These are phyloP conservation scores for Crucibulum laeve DNA, from an alignment of 768 basidiomycete genomes.

Conservation along the genomic window DNA sequence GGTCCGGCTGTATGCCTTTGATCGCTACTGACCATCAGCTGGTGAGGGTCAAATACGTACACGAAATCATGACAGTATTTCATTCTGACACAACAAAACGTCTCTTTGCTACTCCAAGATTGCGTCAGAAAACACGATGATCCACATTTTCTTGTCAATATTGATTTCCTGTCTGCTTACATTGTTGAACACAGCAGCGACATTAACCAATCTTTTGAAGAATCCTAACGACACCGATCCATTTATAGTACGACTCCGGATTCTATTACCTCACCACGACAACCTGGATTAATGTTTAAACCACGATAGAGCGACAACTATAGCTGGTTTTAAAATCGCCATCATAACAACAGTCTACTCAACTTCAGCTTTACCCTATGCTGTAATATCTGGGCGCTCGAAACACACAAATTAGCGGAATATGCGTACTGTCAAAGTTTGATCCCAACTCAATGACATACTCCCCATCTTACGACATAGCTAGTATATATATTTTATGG, in stretches of 20 bases:
- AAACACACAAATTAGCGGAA: too few relatives aligned
- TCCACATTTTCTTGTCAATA: too few relatives aligned
- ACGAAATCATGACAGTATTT: too few relatives aligned
- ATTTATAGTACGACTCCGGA: conserved; percentile 6
- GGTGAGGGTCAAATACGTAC: neutral
- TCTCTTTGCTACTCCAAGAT: too few relatives aligned
- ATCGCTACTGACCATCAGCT: neutral
- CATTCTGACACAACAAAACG: too few relatives aligned
- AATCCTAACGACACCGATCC: neutral
- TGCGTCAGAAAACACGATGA: too few relatives aligned
- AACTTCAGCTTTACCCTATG: too few relatives aligned
- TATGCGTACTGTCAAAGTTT: too few relatives aligned
- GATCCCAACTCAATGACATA: neutral
- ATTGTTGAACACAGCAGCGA: too few relatives aligned
- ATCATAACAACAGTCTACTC: too few relatives aligned
- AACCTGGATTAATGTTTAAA: conserved; percentile 9
- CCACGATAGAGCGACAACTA: conserved; percentile 9
- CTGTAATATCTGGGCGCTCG: too few relatives aligned
- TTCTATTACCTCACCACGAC: conserved; percentile 12
- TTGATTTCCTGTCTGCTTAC: neutral
- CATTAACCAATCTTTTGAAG: neutral
- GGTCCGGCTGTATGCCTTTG: neutral
- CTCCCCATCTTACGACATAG: neutral
- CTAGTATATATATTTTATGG: neutral
- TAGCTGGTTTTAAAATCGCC: too few relatives aligned